phyloP scores from a whole-genome alignment of 768 basidiomycete genomes.

The Tulasnella sp. region DNA sequence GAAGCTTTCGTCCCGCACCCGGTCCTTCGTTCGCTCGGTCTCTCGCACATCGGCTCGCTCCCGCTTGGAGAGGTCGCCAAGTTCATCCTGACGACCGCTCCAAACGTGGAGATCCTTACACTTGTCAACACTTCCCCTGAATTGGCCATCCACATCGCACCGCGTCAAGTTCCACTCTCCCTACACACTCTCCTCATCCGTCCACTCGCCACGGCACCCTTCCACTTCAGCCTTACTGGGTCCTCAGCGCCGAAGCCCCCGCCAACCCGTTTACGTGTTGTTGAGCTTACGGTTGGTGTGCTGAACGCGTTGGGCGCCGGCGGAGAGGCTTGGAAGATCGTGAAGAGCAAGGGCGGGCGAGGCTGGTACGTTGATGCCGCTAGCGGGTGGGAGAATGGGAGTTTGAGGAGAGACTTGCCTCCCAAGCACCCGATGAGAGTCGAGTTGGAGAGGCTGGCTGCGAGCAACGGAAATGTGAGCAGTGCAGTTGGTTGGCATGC shows the following conservation, averaged over 20 bases:
- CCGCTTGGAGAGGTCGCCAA: conserved; percentile 54
- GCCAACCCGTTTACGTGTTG: conserved; percentile 66
- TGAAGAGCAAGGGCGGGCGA: conserved; percentile 86
- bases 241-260: conserved; percentile 38
- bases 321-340: conserved; percentile 76
- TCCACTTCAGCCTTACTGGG: conserved; percentile 49
- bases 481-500: conserved; percentile 93
- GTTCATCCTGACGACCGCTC: conserved; percentile 61
- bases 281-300: conserved; percentile 71
- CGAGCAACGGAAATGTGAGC: conserved; percentile 81
- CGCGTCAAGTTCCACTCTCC: conserved; percentile 63
- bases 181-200: conserved; percentile 72
- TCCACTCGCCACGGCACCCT: conserved; percentile 72
- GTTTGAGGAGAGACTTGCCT: conserved; percentile 51
- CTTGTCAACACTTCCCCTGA: conserved; percentile 69
- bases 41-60: conserved; percentile 75
- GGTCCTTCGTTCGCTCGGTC: conserved; percentile 74
- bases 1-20: conserved; percentile 55
- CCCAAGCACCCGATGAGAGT: conserved; percentile 56
- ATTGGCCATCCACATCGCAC: conserved; percentile 41
- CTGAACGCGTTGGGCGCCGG: conserved; percentile 68
- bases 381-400: conserved; percentile 65
- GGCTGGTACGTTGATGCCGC: conserved; percentile 94
- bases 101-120: conserved; percentile 78
- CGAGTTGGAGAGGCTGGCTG: conserved; percentile 64